Percentiles rank a stretch among this genome's conserved stretches.
Evolutionary conservation across 2,329 filamentous ascomycete species (phyloP).

Genomic region (Phyllosticta capitalensis): DNA sequence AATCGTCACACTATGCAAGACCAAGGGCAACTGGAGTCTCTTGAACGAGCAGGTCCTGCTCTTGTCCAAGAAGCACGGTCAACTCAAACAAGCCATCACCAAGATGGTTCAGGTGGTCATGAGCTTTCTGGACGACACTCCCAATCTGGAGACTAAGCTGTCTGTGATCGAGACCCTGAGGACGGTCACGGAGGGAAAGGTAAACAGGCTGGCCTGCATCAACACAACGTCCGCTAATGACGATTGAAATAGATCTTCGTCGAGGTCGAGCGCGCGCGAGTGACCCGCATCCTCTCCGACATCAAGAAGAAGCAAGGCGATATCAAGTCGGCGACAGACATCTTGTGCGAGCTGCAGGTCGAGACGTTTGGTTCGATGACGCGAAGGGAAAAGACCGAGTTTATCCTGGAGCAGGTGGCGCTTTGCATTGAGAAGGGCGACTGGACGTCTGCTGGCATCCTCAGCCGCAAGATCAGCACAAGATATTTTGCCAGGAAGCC

Average conservation of each 20-base stretch:
- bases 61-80: constrained; percentile 98
- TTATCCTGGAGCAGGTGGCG: constrained; percentile 88
- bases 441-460: constrained; percentile 90
- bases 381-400: constrained; percentile 94
- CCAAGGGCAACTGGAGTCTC: constrained; percentile 84
- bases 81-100: constrained; percentile 97
- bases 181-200: constrained; percentile 95
- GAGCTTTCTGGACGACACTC: constrained; percentile 78
- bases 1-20: constrained; percentile 90
- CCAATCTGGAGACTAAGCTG: constrained; percentile 77
- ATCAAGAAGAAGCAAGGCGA: constrained; percentile 97
- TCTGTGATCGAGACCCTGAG: constrained; percentile 89
- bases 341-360: constrained; percentile 93
- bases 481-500: constrained; percentile 82
- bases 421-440: constrained; percentile 93
- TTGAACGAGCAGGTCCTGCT: constrained; percentile 94
- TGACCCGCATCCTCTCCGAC: constrained; percentile 89
- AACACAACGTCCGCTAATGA: constrained; percentile 17
- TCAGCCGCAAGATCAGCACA: constrained; percentile 95
- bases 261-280: constrained; percentile 91
- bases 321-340: constrained; percentile 79
- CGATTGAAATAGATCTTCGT: constrained; percentile 69
- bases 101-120: constrained; percentile 99
- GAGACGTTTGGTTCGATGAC: constrained; percentile 99
- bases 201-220: constrained; percentile 20